A percentile compares a stretch with the other conserved stretches of the same genome.
These are phyloP conservation scores for Solanum gandarillasii DNA, from an alignment of 257 asterid species.

Conservation along the genomic window DNA sequence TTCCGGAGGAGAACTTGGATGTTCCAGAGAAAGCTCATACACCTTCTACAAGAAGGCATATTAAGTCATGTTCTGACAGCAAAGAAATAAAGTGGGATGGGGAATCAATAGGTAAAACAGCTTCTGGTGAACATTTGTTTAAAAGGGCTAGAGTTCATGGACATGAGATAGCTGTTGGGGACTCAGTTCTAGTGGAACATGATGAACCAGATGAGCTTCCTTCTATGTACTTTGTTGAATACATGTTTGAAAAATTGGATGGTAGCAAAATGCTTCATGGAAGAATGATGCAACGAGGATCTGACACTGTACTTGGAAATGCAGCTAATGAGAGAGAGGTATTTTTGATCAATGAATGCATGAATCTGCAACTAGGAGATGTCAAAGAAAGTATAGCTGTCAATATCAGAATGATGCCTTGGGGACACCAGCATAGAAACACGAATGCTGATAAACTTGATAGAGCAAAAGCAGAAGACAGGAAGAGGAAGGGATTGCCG, in stretches of 20 bases:
- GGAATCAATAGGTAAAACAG: slow-evolving; percentile 40
- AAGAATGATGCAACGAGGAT: slow-evolving; percentile 60
- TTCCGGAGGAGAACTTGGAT: slow-evolving; percentile 34
- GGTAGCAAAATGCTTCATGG: slow-evolving; percentile 86
- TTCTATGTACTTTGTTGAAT: slow-evolving; percentile 56
- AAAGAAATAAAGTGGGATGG: slow-evolving; percentile 62
- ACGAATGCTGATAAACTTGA: slow-evolving; percentile 59
- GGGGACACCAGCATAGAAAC: slow-evolving; percentile 87
- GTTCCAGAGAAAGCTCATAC: slow-evolving; percentile 25
- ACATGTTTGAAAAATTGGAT: slow-evolving; percentile 67
- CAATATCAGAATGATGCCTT: slow-evolving; percentile 48
- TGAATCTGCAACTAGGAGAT: slow-evolving; percentile 49
- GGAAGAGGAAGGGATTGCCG: slow-evolving; percentile 60
- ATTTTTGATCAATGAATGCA: slow-evolving; percentile 69
- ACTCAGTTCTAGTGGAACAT: slow-evolving; percentile 50
- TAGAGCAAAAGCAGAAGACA: slow-evolving; percentile 76
- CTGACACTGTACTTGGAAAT: slow-evolving; percentile 79
- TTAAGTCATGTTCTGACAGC: slow-evolving; percentile 27
- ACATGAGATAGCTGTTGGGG: slow-evolving; percentile 43
- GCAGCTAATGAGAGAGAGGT: slow-evolving; percentile 78
- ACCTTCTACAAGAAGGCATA: slow-evolving; percentile 21
- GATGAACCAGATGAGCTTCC: slow-evolving; percentile 36
- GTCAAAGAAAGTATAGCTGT: slow-evolving; percentile 30
- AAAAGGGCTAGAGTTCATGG: slow-evolving; percentile 41
- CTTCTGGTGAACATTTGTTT: slow-evolving; percentile 52